These are phyloP conservation scores for Yamadazyma mexicana DNA, from an alignment of 1,139 yeast genomes.

Conservation along the genomic window DNA sequence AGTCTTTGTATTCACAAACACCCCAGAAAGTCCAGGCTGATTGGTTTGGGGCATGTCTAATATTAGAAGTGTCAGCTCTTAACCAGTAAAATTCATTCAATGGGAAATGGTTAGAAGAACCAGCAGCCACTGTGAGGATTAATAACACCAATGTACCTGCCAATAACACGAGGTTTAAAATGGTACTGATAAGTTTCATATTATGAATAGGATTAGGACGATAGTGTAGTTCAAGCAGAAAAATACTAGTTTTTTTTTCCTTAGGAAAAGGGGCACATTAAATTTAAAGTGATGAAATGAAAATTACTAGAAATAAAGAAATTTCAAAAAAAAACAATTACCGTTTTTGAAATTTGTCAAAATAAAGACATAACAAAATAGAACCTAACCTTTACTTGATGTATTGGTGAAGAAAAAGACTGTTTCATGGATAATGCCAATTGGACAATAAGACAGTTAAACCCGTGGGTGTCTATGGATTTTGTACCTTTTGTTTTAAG, in stretches of 20 bases:
- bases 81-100: slow-evolving; percentile 70
- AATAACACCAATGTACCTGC: slow-evolving; percentile 59
- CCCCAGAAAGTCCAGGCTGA: slow-evolving; percentile 89
- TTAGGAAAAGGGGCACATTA: slow-evolving; percentile 8
- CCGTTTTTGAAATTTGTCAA: slow-evolving; percentile 12
- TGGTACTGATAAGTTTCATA: slow-evolving; percentile 37
- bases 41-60: slow-evolving; percentile 50
- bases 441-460: too few relatives aligned
- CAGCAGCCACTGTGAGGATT: slow-evolving; percentile 64
- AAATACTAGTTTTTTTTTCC: slow-evolving; percentile 3
- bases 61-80: slow-evolving; percentile 62
- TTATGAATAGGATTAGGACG: background rate
- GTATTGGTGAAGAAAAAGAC: too few relatives aligned
- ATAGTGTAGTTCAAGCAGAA: background rate
- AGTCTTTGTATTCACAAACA: slow-evolving; percentile 50
- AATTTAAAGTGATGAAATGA: slow-evolving; percentile 7
- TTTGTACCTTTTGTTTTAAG: too few relatives aligned
- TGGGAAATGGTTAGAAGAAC: slow-evolving; percentile 61
- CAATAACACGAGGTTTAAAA: slow-evolving; percentile 41
- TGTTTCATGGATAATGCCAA: too few relatives aligned
- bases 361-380: slow-evolving; percentile 4
- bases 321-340: slow-evolving; percentile 7
- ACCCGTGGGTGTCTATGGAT: too few relatives aligned
- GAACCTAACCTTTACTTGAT: too few relatives aligned
- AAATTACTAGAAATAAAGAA: slow-evolving; percentile 1